Conservation (phyloP, 2,329 filamentous ascomycete species). For the Fonsecaea pedrosoi region DNA sequence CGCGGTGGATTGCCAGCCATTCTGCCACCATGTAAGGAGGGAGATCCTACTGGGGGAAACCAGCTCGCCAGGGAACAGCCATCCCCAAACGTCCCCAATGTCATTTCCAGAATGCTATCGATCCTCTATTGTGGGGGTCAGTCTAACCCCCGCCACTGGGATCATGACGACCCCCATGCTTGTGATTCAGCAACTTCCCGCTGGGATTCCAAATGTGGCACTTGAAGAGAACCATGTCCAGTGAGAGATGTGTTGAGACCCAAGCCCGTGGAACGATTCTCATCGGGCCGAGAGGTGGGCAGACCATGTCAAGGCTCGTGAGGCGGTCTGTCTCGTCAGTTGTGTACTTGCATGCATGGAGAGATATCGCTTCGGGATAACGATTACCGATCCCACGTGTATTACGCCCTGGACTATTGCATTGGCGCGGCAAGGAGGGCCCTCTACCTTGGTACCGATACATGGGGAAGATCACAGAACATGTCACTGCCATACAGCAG, state of each 20-base stretch:
- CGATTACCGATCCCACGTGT: background rate
- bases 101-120: background rate
- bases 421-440: background rate
- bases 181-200: background rate
- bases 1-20: constrained; percentile 14
- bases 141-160: background rate
- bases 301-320: background rate
- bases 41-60: constrained; percentile 3
- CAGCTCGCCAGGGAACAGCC: background rate
- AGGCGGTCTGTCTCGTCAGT: background rate
- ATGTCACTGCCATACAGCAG: background rate
- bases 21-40: background rate
- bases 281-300: background rate
- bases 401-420: background rate
- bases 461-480: background rate
- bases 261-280: background rate
- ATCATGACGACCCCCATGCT: constrained; percentile 5
- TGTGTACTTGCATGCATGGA: background rate
- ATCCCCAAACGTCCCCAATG: constrained; percentile 17
- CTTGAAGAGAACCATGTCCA: background rate
- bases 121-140: constrained; percentile 1
- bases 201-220: background rate
- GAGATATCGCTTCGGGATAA: background rate
- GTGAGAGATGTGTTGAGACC: background rate
- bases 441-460: background rate